A percentile compares a stretch with the other conserved stretches of the same genome.
Evolutionary conservation across 805 yeast genomes (phyloP).

Genomic region (Sugiyamaella floridensis): DNA sequence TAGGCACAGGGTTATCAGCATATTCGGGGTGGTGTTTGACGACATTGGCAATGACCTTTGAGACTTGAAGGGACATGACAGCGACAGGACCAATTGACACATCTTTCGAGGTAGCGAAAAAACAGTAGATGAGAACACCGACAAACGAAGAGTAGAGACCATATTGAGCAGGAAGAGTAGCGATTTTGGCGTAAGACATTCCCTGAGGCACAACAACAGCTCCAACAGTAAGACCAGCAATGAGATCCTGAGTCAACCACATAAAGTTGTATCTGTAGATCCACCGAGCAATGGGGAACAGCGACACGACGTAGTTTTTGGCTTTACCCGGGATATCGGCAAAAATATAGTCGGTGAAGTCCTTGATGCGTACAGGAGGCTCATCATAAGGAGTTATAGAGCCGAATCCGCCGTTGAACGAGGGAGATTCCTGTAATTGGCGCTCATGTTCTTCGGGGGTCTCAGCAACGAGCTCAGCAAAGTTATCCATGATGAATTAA

Average conservation of each 20-base stretch:
- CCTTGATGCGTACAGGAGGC: slow-evolving; percentile 9
- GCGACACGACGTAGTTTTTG: slow-evolving; percentile 47
- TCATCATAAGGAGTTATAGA: slow-evolving; percentile 13
- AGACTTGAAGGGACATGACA: slow-evolving; percentile 83
- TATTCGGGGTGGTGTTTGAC: slow-evolving; percentile 41
- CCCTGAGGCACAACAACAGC: slow-evolving; percentile 90
- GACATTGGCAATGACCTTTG: slow-evolving; percentile 66
- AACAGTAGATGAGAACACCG: slow-evolving; percentile 81
- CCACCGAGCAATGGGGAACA: slow-evolving; percentile 83
- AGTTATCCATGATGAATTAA: not conserved
- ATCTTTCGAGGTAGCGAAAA: slow-evolving; percentile 93
- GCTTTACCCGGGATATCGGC: slow-evolving; percentile 36
- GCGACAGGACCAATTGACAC: slow-evolving; percentile 97
- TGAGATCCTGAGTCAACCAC: slow-evolving; percentile 77
- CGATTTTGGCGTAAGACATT: slow-evolving; percentile 89
- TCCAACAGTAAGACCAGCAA: slow-evolving; percentile 92
- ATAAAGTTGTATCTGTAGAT: slow-evolving; percentile 69
- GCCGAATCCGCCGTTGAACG: not conserved
- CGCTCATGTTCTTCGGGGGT: not conserved
- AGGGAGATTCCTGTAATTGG: not conserved
- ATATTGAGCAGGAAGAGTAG: slow-evolving; percentile 71
- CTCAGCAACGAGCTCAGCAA: not conserved
- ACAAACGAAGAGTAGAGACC: slow-evolving; percentile 89
- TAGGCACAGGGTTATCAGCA: slow-evolving; percentile 43
- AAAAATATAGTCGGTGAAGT: slow-evolving; percentile 6